These are phyloP conservation scores for Sanguinoderma infundibulare DNA, from an alignment of 1,284 basidiomycete species.

Conservation along the genomic window DNA sequence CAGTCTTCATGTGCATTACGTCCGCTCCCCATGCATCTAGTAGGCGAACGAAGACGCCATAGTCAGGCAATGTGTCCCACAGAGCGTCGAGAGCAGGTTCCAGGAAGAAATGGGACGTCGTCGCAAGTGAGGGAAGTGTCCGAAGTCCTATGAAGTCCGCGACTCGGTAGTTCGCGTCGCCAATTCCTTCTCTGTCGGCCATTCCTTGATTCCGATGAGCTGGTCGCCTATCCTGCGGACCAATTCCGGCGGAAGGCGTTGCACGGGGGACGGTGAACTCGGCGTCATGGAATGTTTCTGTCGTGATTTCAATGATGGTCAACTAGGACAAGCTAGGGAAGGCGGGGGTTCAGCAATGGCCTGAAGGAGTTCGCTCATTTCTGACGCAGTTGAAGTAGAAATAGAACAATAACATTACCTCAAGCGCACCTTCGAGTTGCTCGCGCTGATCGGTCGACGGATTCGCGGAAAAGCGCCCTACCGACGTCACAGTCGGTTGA, in stretches of 20 bases:
- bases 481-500: no score
- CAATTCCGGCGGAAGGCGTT: not conserved
- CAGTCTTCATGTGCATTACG: not conserved
- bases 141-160: not conserved
- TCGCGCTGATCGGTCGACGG: no score
- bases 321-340: no score
- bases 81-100: not conserved
- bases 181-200: not conserved
- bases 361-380: no score
- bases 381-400: no score
- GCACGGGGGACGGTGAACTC: no score
- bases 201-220: not conserved
- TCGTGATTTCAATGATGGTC: no score
- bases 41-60: not conserved
- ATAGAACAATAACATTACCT: no score
- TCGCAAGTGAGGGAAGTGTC: not conserved
- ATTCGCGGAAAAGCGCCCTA: no score
- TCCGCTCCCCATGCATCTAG: not conserved
- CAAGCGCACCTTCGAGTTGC: no score
- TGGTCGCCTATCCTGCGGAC: not conserved
- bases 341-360: no score
- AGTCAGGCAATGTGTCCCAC: conserved; percentile 1
- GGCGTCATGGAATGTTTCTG: no score
- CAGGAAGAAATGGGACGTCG: not conserved
- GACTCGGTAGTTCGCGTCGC: not conserved